These are phyloP conservation scores for Microcyclospora tardicrescens DNA, from an alignment of 2,329 filamentous ascomycete genomes.

Conservation along the genomic window DNA sequence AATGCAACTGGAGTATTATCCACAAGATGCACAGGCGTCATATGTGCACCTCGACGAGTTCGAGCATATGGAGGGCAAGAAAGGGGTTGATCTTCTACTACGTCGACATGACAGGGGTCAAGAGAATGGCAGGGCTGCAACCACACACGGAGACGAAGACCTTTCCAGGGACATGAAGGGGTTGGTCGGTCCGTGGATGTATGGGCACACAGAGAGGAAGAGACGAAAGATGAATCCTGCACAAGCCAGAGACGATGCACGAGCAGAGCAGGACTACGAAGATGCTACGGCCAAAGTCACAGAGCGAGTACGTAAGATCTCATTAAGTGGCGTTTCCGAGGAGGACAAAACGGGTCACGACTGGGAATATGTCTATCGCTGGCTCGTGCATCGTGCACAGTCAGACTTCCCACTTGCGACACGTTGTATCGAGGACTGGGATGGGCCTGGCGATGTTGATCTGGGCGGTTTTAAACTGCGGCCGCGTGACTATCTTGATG, in stretches of 20 bases:
- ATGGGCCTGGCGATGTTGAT: conserved; percentile 58
- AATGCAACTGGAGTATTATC: conserved; percentile 58
- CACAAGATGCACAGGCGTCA: conserved; percentile 33
- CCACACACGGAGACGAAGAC: conserved; percentile 5
- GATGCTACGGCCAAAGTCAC: background rate
- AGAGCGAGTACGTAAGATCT: conserved; percentile 13
- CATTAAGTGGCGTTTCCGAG: conserved; percentile 13
- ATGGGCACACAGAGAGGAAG: conserved; percentile 49
- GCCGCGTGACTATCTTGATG: conserved; percentile 43
- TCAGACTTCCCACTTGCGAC: conserved; percentile 51
- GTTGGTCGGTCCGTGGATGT: conserved; percentile 61
- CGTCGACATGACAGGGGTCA: conserved; percentile 29
- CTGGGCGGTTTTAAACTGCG: conserved; percentile 37
- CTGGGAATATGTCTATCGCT: conserved; percentile 57
- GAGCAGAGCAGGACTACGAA: background rate
- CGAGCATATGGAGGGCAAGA: conserved; percentile 44
- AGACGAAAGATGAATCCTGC: conserved; percentile 19
- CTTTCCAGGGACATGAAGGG: conserved; percentile 53
- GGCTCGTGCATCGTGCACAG: conserved; percentile 49
- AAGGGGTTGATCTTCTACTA: conserved; percentile 50
- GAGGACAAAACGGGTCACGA: conserved; percentile 38
- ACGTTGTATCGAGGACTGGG: conserved; percentile 56
- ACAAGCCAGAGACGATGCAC: background rate
- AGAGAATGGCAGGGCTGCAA: conserved; percentile 16
- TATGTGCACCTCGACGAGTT: conserved; percentile 54